These are phyloP conservation scores for Coelastrella sp. DNA, from an alignment of 139 green algal species.

Conservation along the genomic window DNA sequence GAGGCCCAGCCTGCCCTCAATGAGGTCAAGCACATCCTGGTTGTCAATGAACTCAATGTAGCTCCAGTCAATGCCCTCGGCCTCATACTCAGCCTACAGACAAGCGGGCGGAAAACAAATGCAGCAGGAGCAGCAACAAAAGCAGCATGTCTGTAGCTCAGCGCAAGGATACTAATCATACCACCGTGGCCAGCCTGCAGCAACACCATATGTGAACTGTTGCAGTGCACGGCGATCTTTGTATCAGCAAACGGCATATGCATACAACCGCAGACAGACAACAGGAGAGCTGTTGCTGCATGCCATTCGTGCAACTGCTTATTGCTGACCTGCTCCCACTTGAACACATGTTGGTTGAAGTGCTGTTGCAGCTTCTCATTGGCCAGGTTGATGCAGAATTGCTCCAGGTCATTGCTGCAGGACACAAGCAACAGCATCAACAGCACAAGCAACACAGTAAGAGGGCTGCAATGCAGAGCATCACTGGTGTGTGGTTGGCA, in stretches of 20 bases:
- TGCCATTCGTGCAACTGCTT: neutral
- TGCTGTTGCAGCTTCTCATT: conserved; percentile 99
- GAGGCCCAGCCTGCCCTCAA: conserved; percentile 92
- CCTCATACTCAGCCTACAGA: conserved; percentile 93
- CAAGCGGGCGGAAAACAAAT: neutral
- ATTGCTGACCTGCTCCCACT: conserved; percentile 91
- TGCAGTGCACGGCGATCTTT: no score
- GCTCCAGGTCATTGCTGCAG: conserved; percentile 75
- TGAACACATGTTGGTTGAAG: conserved; percentile 99
- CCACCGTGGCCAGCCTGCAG: no score
- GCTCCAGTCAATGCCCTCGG: conserved; percentile 97
- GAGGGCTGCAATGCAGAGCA: neutral
- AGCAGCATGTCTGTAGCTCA: no score
- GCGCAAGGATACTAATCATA: no score
- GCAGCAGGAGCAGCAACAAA: conserved; percentile 29
- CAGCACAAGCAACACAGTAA: neutral
- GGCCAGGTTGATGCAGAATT: conserved; percentile 99
- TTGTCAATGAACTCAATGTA: conserved; percentile 99
- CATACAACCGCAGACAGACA: no score
- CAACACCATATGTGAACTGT: no score
- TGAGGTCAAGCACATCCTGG: conserved; percentile 97
- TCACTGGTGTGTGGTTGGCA: neutral
- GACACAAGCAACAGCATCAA: neutral
- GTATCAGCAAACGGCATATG: no score
- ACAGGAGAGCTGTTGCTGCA: neutral